Base-by-base conservation (phyloP, 2,329 filamentous ascomycete genomes). In the Pseudopyrenochaeta lycopersici region DNA sequence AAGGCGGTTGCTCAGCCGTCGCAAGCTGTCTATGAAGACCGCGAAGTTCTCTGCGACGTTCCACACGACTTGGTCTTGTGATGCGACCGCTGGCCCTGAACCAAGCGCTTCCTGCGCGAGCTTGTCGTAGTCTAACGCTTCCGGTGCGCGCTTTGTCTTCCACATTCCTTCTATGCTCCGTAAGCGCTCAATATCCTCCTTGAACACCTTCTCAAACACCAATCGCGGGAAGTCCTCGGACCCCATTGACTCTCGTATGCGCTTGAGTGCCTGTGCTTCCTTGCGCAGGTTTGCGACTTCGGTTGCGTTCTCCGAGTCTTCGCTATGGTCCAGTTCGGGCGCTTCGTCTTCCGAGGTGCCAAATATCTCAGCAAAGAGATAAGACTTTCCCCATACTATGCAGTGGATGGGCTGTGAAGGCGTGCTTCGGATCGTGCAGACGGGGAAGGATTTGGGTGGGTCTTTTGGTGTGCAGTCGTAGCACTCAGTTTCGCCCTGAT, bases 381-480 rank as follows among this genome's bases (percentile, higher is more conserved):
- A 99, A 74, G 92, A 97, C 79, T 98, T 99, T 17, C 86, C 94
- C 95, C 95, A 99, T 2, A 99, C 94, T 57, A 99, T 99, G 79
- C 95, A 98, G 77, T 99, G 95, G 38, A 99, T 98, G 0, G 94
- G 91, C 68, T 98, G 94, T 62, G 90, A 96, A 0, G 95, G 95
- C 0, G 93, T 99, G 75, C 92, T 97, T 74, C 95, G 87, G 67
- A 99, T 98, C 1, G 95, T 99, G 79, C 95, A 99, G 36, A 98
- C 93, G 1, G 95, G 93, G 70, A 96, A 98, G 1, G 90, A 90
- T 74, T 97, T 98, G 5, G 94, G 94, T 1, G 90, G 87, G 56
- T 94, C 90, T 76, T 99, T 99, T 2, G 88, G 85, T 12, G 88
- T 90, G 79, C 95, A 99, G 72, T 99, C 95, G 76, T 99, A 99